phyloP scores from a whole-genome alignment of 1,139 yeast species.

The Taiozyma sp. region DNA sequence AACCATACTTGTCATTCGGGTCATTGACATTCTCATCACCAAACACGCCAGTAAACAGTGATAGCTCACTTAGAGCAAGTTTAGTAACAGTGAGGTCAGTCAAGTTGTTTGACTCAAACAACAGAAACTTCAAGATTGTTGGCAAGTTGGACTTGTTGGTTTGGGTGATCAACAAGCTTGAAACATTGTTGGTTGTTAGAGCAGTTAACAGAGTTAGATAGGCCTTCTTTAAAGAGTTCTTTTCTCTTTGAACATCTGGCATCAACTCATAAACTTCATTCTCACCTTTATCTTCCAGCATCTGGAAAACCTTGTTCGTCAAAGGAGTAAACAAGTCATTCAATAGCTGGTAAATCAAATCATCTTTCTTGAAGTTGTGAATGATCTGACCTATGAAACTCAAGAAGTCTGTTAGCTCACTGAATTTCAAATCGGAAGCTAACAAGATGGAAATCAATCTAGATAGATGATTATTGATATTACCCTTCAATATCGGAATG shows the following conservation, averaged over 20 bases:
- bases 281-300: constrained; percentile 41
- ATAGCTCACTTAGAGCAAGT: constrained; percentile 64
- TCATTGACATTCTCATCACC: constrained; percentile 69
- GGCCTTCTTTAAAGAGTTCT: constrained; percentile 59
- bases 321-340: constrained; percentile 73
- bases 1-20: constrained; percentile 45
- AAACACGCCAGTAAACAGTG: constrained; percentile 60
- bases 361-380: constrained; percentile 68
- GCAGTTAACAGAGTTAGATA: constrained; percentile 67
- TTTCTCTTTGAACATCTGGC: constrained; percentile 52
- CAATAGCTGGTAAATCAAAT: constrained; percentile 67
- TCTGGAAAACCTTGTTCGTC: constrained; percentile 56
- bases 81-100: constrained; percentile 52
- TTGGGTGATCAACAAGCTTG: constrained; percentile 70
- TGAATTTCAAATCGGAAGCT: constrained; percentile 55
- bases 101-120: constrained; percentile 62
- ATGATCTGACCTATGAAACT: constrained; percentile 86
- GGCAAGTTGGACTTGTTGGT: constrained; percentile 63
- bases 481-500: constrained; percentile 64
- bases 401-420: constrained; percentile 76
- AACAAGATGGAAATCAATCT: constrained; percentile 72
- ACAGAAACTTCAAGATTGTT: constrained; percentile 55
- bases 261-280: constrained; percentile 36
- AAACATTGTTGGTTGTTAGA: constrained; percentile 70
- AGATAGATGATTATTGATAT: constrained; percentile 54